Conservation (phyloP, 2,329 filamentous ascomycete genomes). For the Ophiocordyceps camponoti-saundersi region DNA sequence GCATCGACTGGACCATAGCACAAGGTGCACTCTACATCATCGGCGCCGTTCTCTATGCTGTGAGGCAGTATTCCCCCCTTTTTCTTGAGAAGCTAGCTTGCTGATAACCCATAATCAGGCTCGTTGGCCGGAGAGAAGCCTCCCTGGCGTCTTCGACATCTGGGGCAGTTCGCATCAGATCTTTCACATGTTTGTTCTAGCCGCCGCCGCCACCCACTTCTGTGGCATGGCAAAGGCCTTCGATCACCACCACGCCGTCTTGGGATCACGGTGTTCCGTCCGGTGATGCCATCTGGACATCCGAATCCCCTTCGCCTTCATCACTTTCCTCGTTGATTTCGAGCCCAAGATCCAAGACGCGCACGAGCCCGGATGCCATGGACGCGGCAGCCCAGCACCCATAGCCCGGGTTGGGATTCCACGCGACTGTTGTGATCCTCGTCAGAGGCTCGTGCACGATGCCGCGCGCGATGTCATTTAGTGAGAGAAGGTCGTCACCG, state of each 20-base stretch:
- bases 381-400: conserved; percentile 51
- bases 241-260: conserved; percentile 58
- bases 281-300: conserved; percentile 1
- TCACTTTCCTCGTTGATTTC: conserved; percentile 9
- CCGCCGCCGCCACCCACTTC: conserved; percentile 69
- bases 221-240: conserved; percentile 71
- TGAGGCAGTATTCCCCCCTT: conserved; percentile 21
- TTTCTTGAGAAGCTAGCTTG: background rate
- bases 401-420: conserved; percentile 51
- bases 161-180: conserved; percentile 92
- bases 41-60: conserved; percentile 75
- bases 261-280: conserved; percentile 31
- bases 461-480: conserved; percentile 22
- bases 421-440: conserved; percentile 42
- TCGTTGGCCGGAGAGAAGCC: conserved; percentile 67
- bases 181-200: conserved; percentile 77
- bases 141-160: conserved; percentile 71
- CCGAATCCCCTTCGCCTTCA: background rate
- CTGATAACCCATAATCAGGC: conserved; percentile 23
- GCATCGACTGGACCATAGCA: conserved; percentile 61
- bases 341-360: conserved; percentile 47
- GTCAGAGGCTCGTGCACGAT: conserved; percentile 45
- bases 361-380: conserved; percentile 48
- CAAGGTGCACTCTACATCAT: conserved; percentile 74
- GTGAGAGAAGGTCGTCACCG: conserved; percentile 14